Conservation (phyloP, 805 yeast genomes). For the Candida wancherniae region DNA sequence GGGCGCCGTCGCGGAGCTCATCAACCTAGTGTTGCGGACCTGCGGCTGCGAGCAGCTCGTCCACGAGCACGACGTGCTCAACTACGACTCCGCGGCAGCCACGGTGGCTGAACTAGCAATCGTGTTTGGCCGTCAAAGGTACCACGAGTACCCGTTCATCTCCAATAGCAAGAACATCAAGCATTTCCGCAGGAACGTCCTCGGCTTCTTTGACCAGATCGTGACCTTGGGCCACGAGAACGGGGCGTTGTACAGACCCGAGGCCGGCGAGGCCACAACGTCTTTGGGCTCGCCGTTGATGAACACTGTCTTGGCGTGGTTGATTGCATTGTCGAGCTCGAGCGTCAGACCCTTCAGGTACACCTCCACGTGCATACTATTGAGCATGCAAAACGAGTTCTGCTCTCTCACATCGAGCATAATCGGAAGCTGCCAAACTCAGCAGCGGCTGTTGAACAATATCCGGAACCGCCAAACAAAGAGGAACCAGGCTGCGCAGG, state of each 20-base stretch:
- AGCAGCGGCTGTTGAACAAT: conserved; percentile 39
- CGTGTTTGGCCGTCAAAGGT: conserved; percentile 52
- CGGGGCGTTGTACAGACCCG: conserved; percentile 47
- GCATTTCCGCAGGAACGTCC: conserved; percentile 46
- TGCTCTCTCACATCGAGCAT: conserved; percentile 44
- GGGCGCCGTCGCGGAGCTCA: conserved; percentile 51
- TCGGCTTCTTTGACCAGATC: conserved; percentile 51
- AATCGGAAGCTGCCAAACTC: conserved; percentile 35
- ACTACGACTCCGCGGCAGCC: conserved; percentile 63
- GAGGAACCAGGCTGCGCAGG: conserved; percentile 25
- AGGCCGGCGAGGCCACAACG: conserved; percentile 10
- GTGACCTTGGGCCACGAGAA: conserved; percentile 54
- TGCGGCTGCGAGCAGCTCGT: conserved; percentile 69
- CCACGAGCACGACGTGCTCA: conserved; percentile 70
- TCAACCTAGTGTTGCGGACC: conserved; percentile 64
- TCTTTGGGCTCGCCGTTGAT: conserved; percentile 40
- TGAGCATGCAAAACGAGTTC: conserved; percentile 56
- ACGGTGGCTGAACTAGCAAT: conserved; percentile 71
- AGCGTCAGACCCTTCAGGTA: conserved; percentile 67
- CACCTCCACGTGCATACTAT: conserved; percentile 55
- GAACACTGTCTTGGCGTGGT: conserved; percentile 66
- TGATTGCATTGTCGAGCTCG: conserved; percentile 66
- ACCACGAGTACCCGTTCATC: conserved; percentile 66
- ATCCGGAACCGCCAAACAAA: conserved; percentile 24
- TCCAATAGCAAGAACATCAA: conserved; percentile 46